phyloP scores from a whole-genome alignment of 352 stramenopile species.

The Hyaloperonospora arabidopsidis region DNA sequence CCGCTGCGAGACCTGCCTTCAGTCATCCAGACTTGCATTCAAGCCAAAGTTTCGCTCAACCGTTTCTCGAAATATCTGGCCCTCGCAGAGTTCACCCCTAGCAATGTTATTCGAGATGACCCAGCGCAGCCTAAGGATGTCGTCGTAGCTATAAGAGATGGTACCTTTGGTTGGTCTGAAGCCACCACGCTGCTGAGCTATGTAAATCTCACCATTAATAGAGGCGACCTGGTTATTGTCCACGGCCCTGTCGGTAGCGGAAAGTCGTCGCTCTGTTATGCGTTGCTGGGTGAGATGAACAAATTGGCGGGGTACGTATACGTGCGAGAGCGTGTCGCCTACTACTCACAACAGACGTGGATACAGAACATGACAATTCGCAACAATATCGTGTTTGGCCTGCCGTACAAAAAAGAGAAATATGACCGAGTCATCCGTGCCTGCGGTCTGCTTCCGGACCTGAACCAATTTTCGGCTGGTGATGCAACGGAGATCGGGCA shows the following conservation, averaged over 20 bases:
- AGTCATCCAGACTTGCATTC: conserved; percentile 31
- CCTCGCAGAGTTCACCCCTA: conserved; percentile 17
- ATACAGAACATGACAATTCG: conserved; percentile 91
- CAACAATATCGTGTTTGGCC: conserved; percentile 92
- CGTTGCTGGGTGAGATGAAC: conserved; percentile 80
- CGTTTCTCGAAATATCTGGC: conserved; percentile 34
- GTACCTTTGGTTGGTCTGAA: conserved; percentile 29
- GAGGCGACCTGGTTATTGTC: conserved; percentile 44
- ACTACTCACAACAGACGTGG: conserved; percentile 84
- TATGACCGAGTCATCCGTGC: conserved; percentile 52
- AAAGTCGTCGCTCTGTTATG: conserved; percentile 51
- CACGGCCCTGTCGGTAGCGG: conserved; percentile 38
- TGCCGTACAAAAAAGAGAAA: conserved; percentile 34
- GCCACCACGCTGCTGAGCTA: conserved; percentile 23
- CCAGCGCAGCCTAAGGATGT: conserved; percentile 6
- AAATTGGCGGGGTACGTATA: conserved; percentile 32
- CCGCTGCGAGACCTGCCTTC: conserved; percentile 29
- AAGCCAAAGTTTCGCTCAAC: conserved; percentile 27
- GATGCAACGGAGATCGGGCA: conserved; percentile 93
- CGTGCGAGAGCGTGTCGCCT: conserved; percentile 38
- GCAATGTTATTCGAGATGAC: conserved; percentile 17
- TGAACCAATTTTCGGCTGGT: conserved; percentile 73
- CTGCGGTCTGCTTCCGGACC: conserved; percentile 80
- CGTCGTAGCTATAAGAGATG: conserved; percentile 23
- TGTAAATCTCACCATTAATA: conserved; percentile 32